Base-by-base conservation (phyloP, 306 rosid genomes). In the Oxytropis ochrocephala region DNA sequence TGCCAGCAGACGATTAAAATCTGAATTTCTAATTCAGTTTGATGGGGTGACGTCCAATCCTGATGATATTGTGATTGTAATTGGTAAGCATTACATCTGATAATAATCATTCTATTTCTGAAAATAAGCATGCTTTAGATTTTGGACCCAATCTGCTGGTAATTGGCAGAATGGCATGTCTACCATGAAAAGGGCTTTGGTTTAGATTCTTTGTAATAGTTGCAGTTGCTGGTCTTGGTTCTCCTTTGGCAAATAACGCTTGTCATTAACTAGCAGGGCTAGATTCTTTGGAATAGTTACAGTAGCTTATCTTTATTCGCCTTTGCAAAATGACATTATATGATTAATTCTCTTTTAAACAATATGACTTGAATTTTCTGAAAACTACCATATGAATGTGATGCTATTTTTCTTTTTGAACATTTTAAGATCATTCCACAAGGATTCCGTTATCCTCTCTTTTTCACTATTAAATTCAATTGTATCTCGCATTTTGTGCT, bases 41-140 rank as follows among this genome's bases (percentile, higher is more conserved):
- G 98, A 94, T 82, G 98, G 98, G 62, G 97, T 94, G 83, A 82
- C 92, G 35, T 94, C 97, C 70, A 94, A 84, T 87, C 76, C 89
- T 72, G 70, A 84, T 83, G 98, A 94, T 73, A 85, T 88, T 49
- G 91, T 94, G 36, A 94, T 94, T 82, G 97, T 90, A 27, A 87
- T 94, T 52, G 98, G 98, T 94, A 77, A 87, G 95, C 46, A 56
- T 74, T 54, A 50, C 2, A 38, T 73, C 38, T 80, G 35, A 18
- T 19, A 42, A 10, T 64, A 61, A 42, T 55, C n/a, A 7, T 58
- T 65, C 44, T 41, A 38, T 60, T 61, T 73, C 70, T 58, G 42
- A 8, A 7, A 64, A 56, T 8, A 17, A 48, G 49, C 60, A 51
- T 27, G 54, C 52, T 72, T 47, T 54, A 35, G 44, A 73, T 30